Evolutionary conservation across 176 grass and related monocot genomes (phyloP).

Genomic region (Musa acuminata): DNA sequence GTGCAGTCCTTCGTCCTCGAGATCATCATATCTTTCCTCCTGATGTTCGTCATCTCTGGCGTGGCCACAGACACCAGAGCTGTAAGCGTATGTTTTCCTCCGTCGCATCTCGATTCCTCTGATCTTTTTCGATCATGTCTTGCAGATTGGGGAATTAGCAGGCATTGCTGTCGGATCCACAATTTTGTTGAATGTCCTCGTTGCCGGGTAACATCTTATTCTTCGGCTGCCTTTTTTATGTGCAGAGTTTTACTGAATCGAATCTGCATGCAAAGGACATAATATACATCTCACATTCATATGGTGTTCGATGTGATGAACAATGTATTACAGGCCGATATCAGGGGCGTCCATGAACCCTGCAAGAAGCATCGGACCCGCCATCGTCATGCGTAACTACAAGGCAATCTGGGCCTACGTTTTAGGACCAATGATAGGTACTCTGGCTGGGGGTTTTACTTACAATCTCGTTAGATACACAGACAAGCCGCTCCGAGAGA

Average conservation of each 20-base stretch:
- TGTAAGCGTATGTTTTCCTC: neutral
- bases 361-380: constrained; percentile 47
- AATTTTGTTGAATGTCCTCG: constrained; percentile 1
- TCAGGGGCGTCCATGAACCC: constrained; percentile 69
- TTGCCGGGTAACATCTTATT: constrained; percentile 32
- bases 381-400: constrained; percentile 34
- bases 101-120: neutral
- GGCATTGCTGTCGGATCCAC: constrained; percentile 13
- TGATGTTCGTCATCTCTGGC: constrained; percentile 55
- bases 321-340: constrained; percentile 21
- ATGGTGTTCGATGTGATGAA: too few relatives aligned
- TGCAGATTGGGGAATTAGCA: constrained; percentile 10
- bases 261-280: too few relatives aligned
- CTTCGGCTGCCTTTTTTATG: too few relatives aligned
- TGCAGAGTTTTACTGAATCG: too few relatives aligned
- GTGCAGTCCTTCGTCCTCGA: constrained; percentile 41
- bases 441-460: constrained; percentile 35
- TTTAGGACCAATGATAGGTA: constrained; percentile 38
- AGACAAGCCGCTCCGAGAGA: constrained; percentile 11
- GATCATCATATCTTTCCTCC: constrained; percentile 38
- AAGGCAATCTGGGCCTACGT: constrained; percentile 47
- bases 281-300: neutral
- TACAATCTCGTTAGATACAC: constrained; percentile 21
- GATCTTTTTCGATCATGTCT: neutral
- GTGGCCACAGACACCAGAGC: constrained; percentile 18